These are phyloP conservation scores for Euphorbia corollata DNA, from an alignment of 441 rosid species.

Conservation along the genomic window DNA sequence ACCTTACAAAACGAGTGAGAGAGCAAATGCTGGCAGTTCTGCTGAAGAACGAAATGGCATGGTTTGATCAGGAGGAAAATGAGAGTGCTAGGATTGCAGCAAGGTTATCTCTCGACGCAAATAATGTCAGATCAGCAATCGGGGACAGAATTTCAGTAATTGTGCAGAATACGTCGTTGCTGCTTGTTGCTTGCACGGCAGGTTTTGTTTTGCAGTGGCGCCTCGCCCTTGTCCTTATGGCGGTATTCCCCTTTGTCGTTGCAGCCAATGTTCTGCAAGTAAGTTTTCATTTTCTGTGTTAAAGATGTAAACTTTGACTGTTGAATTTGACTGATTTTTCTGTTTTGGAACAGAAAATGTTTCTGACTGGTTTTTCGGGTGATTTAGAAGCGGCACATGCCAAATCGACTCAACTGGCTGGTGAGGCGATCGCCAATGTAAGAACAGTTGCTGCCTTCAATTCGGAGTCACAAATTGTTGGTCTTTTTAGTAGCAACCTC, in stretches of 20 bases:
- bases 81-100: slow-evolving; percentile 92
- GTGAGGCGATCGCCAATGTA: slow-evolving; percentile 92
- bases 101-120: slow-evolving; percentile 90
- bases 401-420: slow-evolving; percentile 93
- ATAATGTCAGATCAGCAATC: slow-evolving; percentile 90
- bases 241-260: slow-evolving; percentile 91
- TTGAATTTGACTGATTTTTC: background rate
- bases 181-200: slow-evolving; percentile 94
- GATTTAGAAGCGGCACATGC: slow-evolving; percentile 92
- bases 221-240: slow-evolving; percentile 87
- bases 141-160: slow-evolving; percentile 92
- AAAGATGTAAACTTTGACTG: background rate
- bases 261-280: slow-evolving; percentile 98
- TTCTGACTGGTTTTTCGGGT: slow-evolving; percentile 95
- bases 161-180: slow-evolving; percentile 83
- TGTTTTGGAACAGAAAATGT: slow-evolving; percentile 76
- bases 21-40: slow-evolving; percentile 88
- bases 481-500: slow-evolving; percentile 71
- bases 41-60: slow-evolving; percentile 94
- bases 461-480: slow-evolving; percentile 76
- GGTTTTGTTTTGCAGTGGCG: slow-evolving; percentile 99
- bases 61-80: slow-evolving; percentile 97
- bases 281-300: background rate
- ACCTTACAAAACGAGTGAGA: slow-evolving; percentile 91
- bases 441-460: slow-evolving; percentile 97